Conservation (phyloP, 768 basidiomycete genomes). For the Russula sp. region DNA sequence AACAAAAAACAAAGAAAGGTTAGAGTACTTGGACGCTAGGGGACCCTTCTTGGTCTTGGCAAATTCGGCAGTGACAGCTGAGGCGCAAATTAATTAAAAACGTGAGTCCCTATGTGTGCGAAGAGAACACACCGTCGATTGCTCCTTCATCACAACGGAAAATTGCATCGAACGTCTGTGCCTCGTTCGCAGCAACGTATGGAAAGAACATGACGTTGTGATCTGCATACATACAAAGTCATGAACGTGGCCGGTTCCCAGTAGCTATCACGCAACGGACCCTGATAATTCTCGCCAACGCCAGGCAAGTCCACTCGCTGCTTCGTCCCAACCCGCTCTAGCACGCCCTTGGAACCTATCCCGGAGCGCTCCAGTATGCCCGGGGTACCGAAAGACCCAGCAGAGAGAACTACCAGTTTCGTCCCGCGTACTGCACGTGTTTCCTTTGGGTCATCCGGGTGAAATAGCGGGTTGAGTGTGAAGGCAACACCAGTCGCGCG, state of each 20-base stretch:
- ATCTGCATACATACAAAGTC: conserved; percentile 10
- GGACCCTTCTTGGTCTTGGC: conserved; percentile 39
- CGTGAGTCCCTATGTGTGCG: not conserved
- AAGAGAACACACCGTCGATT: conserved; percentile 21
- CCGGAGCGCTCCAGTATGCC: conserved; percentile 51
- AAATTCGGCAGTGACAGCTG: conserved; percentile 36
- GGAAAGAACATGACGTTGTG: conserved; percentile 20
- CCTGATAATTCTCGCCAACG: conserved; percentile 40
- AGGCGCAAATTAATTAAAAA: not conserved
- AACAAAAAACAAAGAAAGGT: conserved; percentile 11
- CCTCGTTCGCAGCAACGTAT: conserved; percentile 20
- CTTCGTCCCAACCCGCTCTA: conserved; percentile 30
- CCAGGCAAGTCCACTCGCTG: conserved; percentile 35
- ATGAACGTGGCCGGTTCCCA: not conserved
- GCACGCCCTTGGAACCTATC: conserved; percentile 32
- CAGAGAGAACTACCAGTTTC: conserved; percentile 36
- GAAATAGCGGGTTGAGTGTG: conserved; percentile 27
- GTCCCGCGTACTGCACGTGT: conserved; percentile 28
- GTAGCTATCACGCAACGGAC: conserved; percentile 21
- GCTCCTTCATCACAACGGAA: conserved; percentile 16
- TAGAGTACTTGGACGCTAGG: conserved; percentile 51
- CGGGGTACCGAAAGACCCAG: conserved; percentile 41
- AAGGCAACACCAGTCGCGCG: conserved; percentile 38
- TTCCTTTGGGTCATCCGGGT: conserved; percentile 17
- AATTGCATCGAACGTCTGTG: conserved; percentile 25